These are phyloP conservation scores for Fomitiporia mediterranea DNA, from an alignment of 1,284 basidiomycete species.

Conservation along the genomic window DNA sequence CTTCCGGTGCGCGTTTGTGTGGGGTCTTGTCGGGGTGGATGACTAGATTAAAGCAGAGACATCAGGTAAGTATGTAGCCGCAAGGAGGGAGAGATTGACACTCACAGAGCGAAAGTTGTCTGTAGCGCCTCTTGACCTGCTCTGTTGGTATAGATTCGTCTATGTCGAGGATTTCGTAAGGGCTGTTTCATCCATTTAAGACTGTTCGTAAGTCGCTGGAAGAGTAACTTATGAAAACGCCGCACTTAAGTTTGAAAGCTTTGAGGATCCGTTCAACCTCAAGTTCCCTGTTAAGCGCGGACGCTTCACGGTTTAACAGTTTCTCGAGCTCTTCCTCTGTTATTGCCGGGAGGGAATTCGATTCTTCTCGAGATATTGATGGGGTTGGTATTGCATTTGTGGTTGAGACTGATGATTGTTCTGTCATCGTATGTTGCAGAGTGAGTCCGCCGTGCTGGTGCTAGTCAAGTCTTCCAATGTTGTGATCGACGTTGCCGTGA, in stretches of 20 bases:
- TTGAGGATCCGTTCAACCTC: slow-evolving; percentile 83
- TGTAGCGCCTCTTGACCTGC: slow-evolving; percentile 76
- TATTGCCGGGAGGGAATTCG: not conserved
- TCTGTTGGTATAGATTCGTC: slow-evolving; percentile 58
- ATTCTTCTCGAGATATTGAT: not conserved
- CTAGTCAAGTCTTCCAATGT: too few relatives aligned
- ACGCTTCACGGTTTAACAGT: slow-evolving; percentile 69
- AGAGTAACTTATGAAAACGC: slow-evolving; percentile 12
- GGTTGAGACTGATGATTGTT: not conserved
- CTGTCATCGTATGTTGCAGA: too few relatives aligned
- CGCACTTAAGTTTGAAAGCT: slow-evolving; percentile 81
- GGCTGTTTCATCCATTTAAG: slow-evolving; percentile 37
- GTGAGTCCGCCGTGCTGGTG: too few relatives aligned
- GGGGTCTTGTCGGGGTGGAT: slow-evolving; percentile 85
- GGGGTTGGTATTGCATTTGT: not conserved
- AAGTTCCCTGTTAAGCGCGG: slow-evolving; percentile 77
- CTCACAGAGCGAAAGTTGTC: slow-evolving; percentile 77
- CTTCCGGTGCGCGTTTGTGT: slow-evolving; percentile 74
- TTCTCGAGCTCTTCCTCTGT: slow-evolving; percentile 57
- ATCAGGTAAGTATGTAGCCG: slow-evolving; percentile 11
- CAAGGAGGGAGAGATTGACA: slow-evolving; percentile 9
- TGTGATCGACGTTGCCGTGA: too few relatives aligned
- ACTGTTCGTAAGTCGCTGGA: too few relatives aligned
- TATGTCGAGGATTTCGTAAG: slow-evolving; percentile 75
- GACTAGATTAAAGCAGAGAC: slow-evolving; percentile 48